A percentile compares a stretch with the other conserved stretches of the same genome.
Conservation (phyloP, 2,329 filamentous ascomycete species). For the Neonectria magnoliae region DNA sequence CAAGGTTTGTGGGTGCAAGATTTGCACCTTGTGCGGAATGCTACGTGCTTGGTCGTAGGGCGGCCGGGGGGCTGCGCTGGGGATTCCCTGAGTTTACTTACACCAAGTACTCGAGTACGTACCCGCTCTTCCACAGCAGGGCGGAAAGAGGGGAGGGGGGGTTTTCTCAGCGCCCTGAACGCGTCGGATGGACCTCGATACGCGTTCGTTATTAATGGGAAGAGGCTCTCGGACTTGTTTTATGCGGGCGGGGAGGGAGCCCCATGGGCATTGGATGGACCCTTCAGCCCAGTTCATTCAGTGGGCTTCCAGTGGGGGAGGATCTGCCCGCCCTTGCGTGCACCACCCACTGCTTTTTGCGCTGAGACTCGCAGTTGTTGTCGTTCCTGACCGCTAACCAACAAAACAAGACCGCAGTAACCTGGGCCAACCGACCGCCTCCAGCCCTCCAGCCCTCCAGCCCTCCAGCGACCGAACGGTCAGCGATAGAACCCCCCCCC, state of each 20-base stretch:
- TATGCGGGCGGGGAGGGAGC: conserved; percentile 10
- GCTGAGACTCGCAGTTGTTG: conserved; percentile 1
- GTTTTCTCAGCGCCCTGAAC: neutral
- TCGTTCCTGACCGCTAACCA: conserved; percentile 20
- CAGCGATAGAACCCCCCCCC: too few species aligned
- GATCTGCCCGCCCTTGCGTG: neutral
- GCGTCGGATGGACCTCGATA: neutral
- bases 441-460: too few species aligned
- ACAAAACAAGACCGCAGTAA: conserved; percentile 7
- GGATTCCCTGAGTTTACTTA: conserved; percentile 1
- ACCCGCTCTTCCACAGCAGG: neutral
- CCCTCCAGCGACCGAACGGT: too few species aligned
- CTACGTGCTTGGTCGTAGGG: conserved; percentile 8
- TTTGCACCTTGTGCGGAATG: neutral
- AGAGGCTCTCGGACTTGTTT: conserved; percentile 8
- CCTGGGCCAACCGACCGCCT: conserved; percentile 19
- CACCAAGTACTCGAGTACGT: neutral
- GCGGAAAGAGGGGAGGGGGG: neutral
- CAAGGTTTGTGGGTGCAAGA: neutral
- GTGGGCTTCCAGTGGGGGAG: neutral
- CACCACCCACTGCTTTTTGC: neutral
- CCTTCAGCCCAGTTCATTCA: conserved; percentile 9
- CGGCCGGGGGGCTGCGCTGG: conserved; percentile 7
- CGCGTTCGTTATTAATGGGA: neutral
- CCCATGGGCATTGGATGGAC: neutral